phyloP scores from a whole-genome alignment of 331 rosid genomes.

The Erythrophleum ivorense region DNA sequence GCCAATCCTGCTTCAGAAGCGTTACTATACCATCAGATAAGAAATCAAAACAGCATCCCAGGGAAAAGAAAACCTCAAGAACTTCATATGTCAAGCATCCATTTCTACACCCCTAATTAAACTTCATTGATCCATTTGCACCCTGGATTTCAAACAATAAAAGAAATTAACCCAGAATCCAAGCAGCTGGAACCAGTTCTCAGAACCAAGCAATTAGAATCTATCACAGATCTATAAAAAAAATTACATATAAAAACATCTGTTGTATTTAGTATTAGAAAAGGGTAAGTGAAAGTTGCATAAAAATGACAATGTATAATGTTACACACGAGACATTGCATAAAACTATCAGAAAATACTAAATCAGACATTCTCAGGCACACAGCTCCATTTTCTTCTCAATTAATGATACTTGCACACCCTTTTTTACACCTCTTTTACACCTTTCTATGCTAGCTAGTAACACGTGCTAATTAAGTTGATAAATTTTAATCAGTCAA shows the following conservation, averaged over 20 bases:
- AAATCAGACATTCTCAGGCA: conserved; percentile 24
- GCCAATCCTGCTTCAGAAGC: conserved; percentile 45
- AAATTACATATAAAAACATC: not conserved
- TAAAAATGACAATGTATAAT: not conserved
- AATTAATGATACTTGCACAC: not conserved
- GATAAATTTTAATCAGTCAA: not conserved
- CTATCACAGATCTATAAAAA: not conserved
- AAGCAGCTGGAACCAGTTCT: not conserved
- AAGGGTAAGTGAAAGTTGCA: conserved; percentile 11
- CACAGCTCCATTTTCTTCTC: not conserved
- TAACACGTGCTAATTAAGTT: conserved; percentile 9
- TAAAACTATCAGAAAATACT: conserved; percentile 27
- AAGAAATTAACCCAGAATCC: conserved; percentile 43
- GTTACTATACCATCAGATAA: conserved; percentile 40
- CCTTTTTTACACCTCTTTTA: not conserved
- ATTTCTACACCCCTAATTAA: conserved; percentile 47
- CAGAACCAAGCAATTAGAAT: not conserved
- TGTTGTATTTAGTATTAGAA: conserved; percentile 4
- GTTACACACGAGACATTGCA: not conserved
- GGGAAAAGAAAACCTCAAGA: conserved; percentile 34
- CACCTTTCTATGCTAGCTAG: not conserved
- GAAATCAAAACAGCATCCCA: conserved; percentile 43
- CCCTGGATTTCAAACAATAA: conserved; percentile 45
- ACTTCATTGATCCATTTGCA: conserved; percentile 45
- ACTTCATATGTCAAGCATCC: conserved; percentile 38